Conservation (phyloP, 176 grass and related monocot genomes). For the Rhynchospora breviuscula region DNA sequence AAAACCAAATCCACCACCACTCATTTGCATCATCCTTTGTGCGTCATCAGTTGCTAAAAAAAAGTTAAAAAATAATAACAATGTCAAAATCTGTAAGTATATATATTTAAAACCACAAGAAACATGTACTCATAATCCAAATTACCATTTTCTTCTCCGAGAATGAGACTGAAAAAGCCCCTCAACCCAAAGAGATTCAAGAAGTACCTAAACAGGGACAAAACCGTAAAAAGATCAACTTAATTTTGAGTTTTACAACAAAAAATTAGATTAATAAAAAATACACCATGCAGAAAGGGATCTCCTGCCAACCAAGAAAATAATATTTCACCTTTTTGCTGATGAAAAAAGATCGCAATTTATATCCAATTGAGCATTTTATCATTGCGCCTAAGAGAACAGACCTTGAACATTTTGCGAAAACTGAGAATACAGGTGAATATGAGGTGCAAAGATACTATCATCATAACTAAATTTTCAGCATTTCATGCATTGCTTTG, state of each 20-base stretch:
- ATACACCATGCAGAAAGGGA: neutral
- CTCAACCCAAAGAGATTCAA: conserved; percentile 99
- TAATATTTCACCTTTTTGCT: neutral
- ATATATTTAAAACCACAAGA: neutral
- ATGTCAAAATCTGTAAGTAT: neutral
- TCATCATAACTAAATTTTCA: neutral
- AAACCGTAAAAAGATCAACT: conserved; percentile 12
- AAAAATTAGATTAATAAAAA: neutral
- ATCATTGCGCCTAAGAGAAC: neutral
- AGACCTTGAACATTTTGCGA: neutral
- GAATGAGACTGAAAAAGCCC: conserved; percentile 92
- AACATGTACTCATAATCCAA: neutral
- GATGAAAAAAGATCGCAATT: neutral
- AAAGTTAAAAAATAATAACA: conserved; percentile 18
- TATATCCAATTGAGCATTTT: neutral
- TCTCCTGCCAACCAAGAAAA: conserved; percentile 4
- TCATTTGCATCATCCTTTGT: conserved; percentile 95
- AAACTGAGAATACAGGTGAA: neutral
- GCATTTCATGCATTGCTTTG: neutral
- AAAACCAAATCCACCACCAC: conserved; percentile 65
- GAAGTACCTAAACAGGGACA: conserved; percentile 73
- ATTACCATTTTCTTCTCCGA: conserved; percentile 96
- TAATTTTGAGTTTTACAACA: neutral
- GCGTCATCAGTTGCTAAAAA: conserved; percentile 82
- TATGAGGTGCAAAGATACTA: neutral